Evolutionary conservation across 2,329 filamentous ascomycete genomes (phyloP), one percentile per base, ranked within the genome.

Genomic region (Cercospora sp.): DNA sequence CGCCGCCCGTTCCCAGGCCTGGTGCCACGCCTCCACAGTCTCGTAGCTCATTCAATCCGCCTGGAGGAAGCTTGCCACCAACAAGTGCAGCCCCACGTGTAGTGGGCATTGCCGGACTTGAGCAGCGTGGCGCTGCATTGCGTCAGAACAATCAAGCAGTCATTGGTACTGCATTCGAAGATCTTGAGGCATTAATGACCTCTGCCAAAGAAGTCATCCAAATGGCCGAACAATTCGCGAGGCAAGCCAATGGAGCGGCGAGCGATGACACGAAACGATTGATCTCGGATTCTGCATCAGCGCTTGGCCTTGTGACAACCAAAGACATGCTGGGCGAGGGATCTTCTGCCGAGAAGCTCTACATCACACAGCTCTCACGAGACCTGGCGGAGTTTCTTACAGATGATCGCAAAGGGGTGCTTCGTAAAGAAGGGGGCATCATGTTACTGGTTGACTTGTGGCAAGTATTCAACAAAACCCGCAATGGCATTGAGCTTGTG

Each of bases 171-270:
- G 94, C 95, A 0, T 99, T 99, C 75, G 94, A 97, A 77, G 95
- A 99, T 76, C 86, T 99, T 0, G 94, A 98, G 77, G 94, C 95
- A 3, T 84, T 99, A 42, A 99, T 98, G 94, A 93, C 94, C 3
- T 97, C 94, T 3, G 95, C 95, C 5, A 97, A 98, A 77, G 93
- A 99, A 77, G 93, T 99, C 60, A 90, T 98, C 61, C 93, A 93
- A 5, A 88, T 99, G 51, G 95, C 95, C 0, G 94, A 98, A 79
- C 89, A 89, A 16, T 94, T 98, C 73, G 89, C 93, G 1, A 85
- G 88, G 12, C 91, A 94, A 75, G 79, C 81, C 66, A 81, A 83
- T 20, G 87, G 86, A 23, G 86, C 84, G n/a, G 85, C 79, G 45
- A 68, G 69, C 26, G 75, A 76, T 6, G 92, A 95, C 78, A 89